These are phyloP conservation scores for Penicillium sp. DNA, from an alignment of 2,329 filamentous ascomycete species.

Conservation along the genomic window DNA sequence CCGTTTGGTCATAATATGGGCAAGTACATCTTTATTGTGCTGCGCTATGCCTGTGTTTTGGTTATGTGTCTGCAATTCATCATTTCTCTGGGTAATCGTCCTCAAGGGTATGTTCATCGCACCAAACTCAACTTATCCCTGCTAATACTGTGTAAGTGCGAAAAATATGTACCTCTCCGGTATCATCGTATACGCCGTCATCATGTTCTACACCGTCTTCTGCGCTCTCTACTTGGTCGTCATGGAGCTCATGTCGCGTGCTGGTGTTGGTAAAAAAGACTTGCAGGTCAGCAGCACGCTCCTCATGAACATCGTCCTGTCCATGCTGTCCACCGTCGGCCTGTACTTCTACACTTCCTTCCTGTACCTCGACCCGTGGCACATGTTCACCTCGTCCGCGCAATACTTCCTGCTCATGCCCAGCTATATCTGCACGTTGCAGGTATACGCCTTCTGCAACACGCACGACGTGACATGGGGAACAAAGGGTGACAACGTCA, in stretches of 20 bases:
- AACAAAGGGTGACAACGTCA: conserved; percentile 96
- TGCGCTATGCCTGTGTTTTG: conserved; percentile 84
- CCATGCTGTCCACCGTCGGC: conserved; percentile 84
- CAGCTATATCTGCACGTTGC: conserved; percentile 92
- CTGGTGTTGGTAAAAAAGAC: conserved; percentile 54
- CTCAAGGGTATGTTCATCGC: conserved; percentile 69
- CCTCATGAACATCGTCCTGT: conserved; percentile 94
- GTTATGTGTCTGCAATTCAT: conserved; percentile 96
- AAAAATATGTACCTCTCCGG: conserved; percentile 86
- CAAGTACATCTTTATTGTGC: conserved; percentile 80
- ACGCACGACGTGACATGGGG: conserved; percentile 99
- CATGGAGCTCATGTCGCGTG: conserved; percentile 69
- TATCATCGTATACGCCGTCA: conserved; percentile 88
- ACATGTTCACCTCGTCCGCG: conserved; percentile 90
- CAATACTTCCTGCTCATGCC: conserved; percentile 95
- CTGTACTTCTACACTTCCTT: conserved; percentile 97
- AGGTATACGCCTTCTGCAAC: conserved; percentile 99
- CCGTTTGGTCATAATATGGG: conserved; percentile 91
- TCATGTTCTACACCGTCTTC: conserved; percentile 96
- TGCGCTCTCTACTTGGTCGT: conserved; percentile 87
- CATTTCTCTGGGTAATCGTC: conserved; percentile 91
- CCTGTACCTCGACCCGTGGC: conserved; percentile 97
- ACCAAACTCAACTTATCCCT: not conserved
- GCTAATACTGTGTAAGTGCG: conserved; percentile 55
- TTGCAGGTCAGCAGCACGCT: conserved; percentile 76